A percentile compares a stretch with the other conserved stretches of the same genome.
Evolutionary conservation across 192 early-diverging fungal species (phyloP).

Genomic region (Pecoramyces ruminantium): DNA sequence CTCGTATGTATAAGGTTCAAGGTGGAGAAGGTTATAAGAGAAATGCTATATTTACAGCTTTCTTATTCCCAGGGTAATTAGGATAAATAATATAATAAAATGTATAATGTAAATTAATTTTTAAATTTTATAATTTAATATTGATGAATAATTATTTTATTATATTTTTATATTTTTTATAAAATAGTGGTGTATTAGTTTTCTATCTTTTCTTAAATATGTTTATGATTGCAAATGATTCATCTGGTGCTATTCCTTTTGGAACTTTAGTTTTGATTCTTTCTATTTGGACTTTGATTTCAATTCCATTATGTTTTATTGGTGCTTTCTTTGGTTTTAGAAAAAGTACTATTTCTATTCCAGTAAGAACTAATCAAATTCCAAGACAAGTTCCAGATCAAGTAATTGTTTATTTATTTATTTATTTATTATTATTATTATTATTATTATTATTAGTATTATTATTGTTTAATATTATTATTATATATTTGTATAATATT

Average conservation of each 20-base stretch:
- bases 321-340: conserved; percentile 81
- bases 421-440: background rate
- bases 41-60: conserved; percentile 64
- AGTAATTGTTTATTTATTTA: conserved; percentile 9
- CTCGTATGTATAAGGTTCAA: conserved; percentile 83
- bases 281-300: conserved; percentile 61
- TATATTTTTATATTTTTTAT: background rate
- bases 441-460: background rate
- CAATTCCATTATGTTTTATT: conserved; percentile 59
- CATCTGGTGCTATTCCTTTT: conserved; percentile 83
- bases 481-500: background rate
- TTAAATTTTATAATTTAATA: too few relatives aligned
- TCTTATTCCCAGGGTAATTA: conserved; percentile 70
- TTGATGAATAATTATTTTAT: background rate
- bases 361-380: conserved; percentile 78
- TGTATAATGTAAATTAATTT: too few relatives aligned
- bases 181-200: conserved; percentile 23
- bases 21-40: conserved; percentile 73
- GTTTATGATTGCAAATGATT: conserved; percentile 69
- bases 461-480: background rate
- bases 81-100: too few relatives aligned
- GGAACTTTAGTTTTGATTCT: conserved; percentile 64
- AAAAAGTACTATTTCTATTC: conserved; percentile 23
- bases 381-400: conserved; percentile 77
- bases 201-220: conserved; percentile 60